These are phyloP conservation scores for Trichoderma afroharzianum DNA, from an alignment of 2,329 filamentous ascomycete species.

Conservation along the genomic window DNA sequence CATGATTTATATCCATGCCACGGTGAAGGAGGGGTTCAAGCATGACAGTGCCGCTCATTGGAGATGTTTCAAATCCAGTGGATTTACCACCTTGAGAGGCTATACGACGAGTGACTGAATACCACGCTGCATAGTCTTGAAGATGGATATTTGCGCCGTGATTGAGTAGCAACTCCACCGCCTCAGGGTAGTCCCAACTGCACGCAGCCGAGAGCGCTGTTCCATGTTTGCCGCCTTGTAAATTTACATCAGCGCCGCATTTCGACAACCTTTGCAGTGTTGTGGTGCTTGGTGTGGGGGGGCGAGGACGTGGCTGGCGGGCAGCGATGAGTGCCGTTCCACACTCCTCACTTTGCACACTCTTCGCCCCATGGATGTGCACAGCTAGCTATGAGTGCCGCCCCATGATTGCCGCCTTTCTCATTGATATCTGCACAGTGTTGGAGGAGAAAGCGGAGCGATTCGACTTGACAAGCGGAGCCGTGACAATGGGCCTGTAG, in stretches of 20 bases:
- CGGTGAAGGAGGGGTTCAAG: background rate
- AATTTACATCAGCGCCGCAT: background rate
- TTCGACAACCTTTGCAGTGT: too few relatives aligned
- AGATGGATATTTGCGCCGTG: background rate
- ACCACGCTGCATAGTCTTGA: background rate
- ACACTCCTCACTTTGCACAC: background rate
- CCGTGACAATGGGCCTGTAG: too few relatives aligned
- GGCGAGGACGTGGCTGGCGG: too few relatives aligned
- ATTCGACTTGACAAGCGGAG: too few relatives aligned
- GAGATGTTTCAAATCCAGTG: too few relatives aligned
- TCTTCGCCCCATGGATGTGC: fast-evolving
- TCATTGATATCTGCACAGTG: background rate
- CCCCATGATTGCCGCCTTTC: background rate
- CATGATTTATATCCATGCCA: background rate
- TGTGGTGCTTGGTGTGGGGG: too few relatives aligned
- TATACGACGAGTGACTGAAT: background rate
- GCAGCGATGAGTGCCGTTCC: background rate
- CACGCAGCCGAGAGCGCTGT: background rate
- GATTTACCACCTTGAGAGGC: too few relatives aligned
- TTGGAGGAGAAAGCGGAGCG: background rate
- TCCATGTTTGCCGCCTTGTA: background rate
- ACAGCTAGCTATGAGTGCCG: background rate
- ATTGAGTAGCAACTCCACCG: background rate
- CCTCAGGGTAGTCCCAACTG: background rate
- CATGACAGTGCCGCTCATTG: background rate